Evolutionary conservation across 1,139 yeast genomes (phyloP).

Genomic region (Candida frijolesensis): DNA sequence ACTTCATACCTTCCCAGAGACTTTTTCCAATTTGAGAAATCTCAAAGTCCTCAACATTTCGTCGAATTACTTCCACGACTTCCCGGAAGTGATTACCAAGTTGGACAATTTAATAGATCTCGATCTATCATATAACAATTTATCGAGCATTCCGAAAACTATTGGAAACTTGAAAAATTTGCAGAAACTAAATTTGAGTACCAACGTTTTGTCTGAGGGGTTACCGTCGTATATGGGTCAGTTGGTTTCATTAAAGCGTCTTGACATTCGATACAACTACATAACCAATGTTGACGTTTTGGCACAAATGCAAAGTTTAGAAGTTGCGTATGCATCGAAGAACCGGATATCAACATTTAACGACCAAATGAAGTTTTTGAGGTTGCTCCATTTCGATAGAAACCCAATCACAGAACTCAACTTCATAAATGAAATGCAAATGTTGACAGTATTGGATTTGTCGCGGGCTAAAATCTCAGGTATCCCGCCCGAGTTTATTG

Average conservation of each 20-base stretch:
- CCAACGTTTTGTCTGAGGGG: slow-evolving; percentile 63
- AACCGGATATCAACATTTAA: slow-evolving; percentile 75
- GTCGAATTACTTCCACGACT: slow-evolving; percentile 70
- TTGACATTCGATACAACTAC: slow-evolving; percentile 79
- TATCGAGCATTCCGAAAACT: slow-evolving; percentile 61
- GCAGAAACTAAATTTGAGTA: slow-evolving; percentile 72
- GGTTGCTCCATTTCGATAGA: slow-evolving; percentile 56
- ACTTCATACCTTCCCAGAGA: slow-evolving; percentile 62
- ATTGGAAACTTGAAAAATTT: slow-evolving; percentile 61
- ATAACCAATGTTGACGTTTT: slow-evolving; percentile 66
- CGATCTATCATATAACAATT: slow-evolving; percentile 81
- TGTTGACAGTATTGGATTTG: slow-evolving; percentile 72
- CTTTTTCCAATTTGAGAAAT: slow-evolving; percentile 56
- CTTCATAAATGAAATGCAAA: slow-evolving; percentile 56
- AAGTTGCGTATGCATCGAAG: slow-evolving; percentile 74
- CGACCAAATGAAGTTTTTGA: slow-evolving; percentile 59
- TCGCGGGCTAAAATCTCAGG: slow-evolving; percentile 82
- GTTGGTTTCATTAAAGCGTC: slow-evolving; percentile 61
- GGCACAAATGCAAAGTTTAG: slow-evolving; percentile 65
- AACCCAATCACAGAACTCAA: slow-evolving; percentile 78
- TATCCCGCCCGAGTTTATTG: slow-evolving; percentile 65
- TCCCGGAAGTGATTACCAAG: slow-evolving; percentile 72
- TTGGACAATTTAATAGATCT: slow-evolving; percentile 63
- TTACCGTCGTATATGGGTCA: slow-evolving; percentile 57
- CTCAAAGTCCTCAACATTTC: slow-evolving; percentile 72